phyloP scores from a whole-genome alignment of 2,329 filamentous ascomycete genomes.

The Alternaria hordeiaustralica region DNA sequence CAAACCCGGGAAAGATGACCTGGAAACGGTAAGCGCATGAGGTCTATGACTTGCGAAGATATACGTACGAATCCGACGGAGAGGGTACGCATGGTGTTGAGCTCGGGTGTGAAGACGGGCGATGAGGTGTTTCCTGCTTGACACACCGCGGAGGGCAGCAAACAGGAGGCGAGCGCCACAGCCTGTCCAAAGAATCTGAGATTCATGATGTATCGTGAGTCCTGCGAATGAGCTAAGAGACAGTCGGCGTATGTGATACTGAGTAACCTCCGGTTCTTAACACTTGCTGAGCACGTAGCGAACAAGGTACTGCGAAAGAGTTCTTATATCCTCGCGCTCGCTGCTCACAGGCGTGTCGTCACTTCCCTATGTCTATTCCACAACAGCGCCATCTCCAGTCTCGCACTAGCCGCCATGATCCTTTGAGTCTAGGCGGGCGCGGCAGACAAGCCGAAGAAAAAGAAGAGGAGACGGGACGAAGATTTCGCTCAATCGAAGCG shows the following conservation, averaged over 20 bases:
- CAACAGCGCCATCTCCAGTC: background rate
- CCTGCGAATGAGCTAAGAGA: no score
- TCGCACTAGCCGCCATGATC: background rate
- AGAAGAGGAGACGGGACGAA: background rate
- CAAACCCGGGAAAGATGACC: background rate
- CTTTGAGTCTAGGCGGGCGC: background rate
- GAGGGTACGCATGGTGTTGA: background rate
- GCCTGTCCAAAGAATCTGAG: background rate
- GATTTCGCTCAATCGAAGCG: background rate
- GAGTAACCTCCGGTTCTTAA: background rate
- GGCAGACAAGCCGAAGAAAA: background rate
- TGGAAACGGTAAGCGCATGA: background rate
- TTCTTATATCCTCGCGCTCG: background rate
- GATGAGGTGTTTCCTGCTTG: background rate
- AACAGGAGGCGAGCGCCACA: background rate
- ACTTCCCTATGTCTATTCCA: no score
- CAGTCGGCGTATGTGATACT: no score
- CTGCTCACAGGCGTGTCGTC: background rate
- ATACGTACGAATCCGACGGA: background rate
- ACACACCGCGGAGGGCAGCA: background rate
- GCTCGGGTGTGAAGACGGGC: background rate
- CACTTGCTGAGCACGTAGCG: background rate
- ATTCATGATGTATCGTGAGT: background rate
- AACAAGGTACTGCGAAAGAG: background rate
- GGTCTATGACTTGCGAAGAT: background rate